Evolutionary conservation across 257 asterid genomes (phyloP).

Genomic region (Apocynum venetum): DNA sequence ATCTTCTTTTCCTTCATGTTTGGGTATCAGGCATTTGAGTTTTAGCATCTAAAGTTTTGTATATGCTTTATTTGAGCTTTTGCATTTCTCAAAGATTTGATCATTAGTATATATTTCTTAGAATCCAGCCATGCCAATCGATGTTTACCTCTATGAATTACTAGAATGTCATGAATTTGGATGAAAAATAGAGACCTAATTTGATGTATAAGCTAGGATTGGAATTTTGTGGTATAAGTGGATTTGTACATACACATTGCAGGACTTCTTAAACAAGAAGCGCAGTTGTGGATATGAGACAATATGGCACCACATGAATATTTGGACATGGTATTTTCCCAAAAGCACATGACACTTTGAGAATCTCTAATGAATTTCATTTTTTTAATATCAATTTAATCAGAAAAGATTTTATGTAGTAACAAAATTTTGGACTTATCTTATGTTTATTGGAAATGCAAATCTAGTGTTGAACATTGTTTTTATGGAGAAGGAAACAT

Average conservation of each 20-base stretch:
- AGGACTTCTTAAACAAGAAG: not conserved
- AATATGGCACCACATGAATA: not conserved
- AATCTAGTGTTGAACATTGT: not conserved
- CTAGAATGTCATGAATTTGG: not conserved
- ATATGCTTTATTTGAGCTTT: not conserved
- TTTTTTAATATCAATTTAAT: not conserved
- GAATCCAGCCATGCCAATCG: not conserved
- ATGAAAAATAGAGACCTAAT: not conserved
- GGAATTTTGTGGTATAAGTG: not conserved
- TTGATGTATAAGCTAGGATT: not conserved
- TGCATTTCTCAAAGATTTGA: not conserved
- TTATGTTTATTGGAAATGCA: no score
- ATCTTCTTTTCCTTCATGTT: not conserved
- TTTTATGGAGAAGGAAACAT: not conserved
- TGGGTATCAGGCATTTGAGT: not conserved
- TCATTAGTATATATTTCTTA: not conserved
- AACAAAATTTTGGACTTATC: not conserved
- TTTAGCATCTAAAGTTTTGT: not conserved
- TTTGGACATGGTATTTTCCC: not conserved
- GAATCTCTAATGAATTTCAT: not conserved
- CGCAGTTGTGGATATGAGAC: not conserved
- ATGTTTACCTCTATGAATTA: not conserved
- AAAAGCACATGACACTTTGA: not conserved
- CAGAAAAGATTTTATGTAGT: not conserved
- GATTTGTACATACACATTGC: not conserved